Conservation (phyloP, 768 basidiomycete species). For the Suillus ampliporus region DNA sequence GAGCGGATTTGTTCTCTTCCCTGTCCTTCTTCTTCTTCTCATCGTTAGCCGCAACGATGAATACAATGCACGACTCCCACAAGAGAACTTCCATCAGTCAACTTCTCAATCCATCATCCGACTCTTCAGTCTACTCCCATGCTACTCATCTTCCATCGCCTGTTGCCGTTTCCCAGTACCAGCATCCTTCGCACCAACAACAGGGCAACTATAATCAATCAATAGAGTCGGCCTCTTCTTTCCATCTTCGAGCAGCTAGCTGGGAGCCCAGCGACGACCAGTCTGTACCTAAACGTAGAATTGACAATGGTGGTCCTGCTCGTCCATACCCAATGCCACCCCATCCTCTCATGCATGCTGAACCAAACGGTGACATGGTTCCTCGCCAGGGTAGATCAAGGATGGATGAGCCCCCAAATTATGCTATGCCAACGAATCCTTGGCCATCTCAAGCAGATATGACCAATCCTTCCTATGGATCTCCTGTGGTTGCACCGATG, state of each 20-base stretch:
- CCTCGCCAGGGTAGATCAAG: constrained; percentile 33
- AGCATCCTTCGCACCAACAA: constrained; percentile 33
- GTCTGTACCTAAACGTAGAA: constrained; percentile 41
- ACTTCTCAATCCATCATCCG: constrained; percentile 54
- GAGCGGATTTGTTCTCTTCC: constrained; percentile 15
- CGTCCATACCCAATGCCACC: constrained; percentile 41
- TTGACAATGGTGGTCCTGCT: constrained; percentile 39
- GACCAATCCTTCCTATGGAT: constrained; percentile 45
- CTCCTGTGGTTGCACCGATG: constrained; percentile 50
- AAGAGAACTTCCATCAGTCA: constrained; percentile 58
- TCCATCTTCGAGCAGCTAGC: constrained; percentile 65
- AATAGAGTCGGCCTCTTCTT: constrained; percentile 41
- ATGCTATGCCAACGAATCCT: constrained; percentile 32
- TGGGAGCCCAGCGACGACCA: constrained; percentile 53
- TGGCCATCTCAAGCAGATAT: constrained; percentile 43
- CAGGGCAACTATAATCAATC: constrained; percentile 34
- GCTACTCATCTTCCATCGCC: constrained; percentile 35
- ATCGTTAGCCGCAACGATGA: constrained; percentile 38
- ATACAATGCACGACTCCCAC: constrained; percentile 48
- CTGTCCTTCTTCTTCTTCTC: constrained; percentile 21
- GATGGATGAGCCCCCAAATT: constrained; percentile 38
- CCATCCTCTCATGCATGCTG: constrained; percentile 37
- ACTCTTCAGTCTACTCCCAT: constrained; percentile 41
- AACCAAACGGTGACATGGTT: constrained; percentile 39
- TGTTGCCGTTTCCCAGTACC: constrained; percentile 32